Evolutionary conservation across 805 yeast genomes (phyloP).

Genomic region (Spathaspora passalidarum): DNA sequence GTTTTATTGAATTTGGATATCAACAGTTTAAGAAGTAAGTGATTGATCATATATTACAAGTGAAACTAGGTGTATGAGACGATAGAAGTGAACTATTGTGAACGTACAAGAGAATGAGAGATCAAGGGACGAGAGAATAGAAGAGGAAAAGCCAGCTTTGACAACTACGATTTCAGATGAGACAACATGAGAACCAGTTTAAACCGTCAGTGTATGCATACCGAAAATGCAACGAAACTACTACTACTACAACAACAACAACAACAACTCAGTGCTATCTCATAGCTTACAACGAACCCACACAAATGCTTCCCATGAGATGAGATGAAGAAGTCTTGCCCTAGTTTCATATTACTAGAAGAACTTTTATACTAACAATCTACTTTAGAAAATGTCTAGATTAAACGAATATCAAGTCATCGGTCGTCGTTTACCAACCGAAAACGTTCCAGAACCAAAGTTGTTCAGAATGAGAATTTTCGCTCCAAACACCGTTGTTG

Average conservation of each 20-base stretch:
- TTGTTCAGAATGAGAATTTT: slow-evolving; percentile 99
- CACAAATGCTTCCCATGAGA: too few relatives aligned
- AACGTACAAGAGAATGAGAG: too few relatives aligned
- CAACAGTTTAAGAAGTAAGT: slow-evolving; percentile 6
- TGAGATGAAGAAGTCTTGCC: neutral
- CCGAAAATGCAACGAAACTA: too few relatives aligned
- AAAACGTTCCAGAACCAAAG: slow-evolving; percentile 98
- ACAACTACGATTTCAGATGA: too few relatives aligned
- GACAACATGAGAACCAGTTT: too few relatives aligned
- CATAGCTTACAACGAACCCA: too few relatives aligned
- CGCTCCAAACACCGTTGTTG: slow-evolving; percentile 98
- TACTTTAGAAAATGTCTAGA: slow-evolving; percentile 65
- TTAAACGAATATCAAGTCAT: slow-evolving; percentile 99
- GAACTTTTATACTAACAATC: slow-evolving; percentile 20
- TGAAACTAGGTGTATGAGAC: neutral
- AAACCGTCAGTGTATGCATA: too few relatives aligned
- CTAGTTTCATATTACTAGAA: neutral
- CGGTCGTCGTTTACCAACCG: slow-evolving; percentile 99
- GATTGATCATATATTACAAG: neutral
- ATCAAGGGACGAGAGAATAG: neutral
- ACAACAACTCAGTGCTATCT: too few relatives aligned
- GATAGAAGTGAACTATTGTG: neutral
- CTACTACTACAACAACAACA: too few relatives aligned
- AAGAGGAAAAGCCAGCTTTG: too few relatives aligned
- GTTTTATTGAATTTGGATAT: slow-evolving; percentile 3